Base-by-base conservation (phyloP, 1,284 basidiomycete species). In the Gastroboletus turbinatus region DNA sequence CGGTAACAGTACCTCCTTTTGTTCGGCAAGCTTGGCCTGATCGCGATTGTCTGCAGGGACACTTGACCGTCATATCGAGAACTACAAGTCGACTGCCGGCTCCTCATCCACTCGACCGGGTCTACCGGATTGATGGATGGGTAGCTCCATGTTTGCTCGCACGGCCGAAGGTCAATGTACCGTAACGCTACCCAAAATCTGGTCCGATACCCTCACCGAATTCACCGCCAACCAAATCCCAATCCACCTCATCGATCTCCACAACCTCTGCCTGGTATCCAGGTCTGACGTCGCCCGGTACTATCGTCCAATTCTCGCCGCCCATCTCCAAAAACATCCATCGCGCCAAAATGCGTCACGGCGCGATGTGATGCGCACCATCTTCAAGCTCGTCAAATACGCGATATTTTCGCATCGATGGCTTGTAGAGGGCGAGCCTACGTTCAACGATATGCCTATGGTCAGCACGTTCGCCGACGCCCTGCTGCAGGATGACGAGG, bases 401-500 rank as follows among this genome's bases (percentile, higher is more conserved):
- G 57, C 57, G 2, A 48, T 56, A 36, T 56, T 58, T 30, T 58
- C 57, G 17, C 52, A 56, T 13, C 13, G 58, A 32, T 58, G 57
- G 52, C 52, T 56, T 32, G 27, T n/a, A 27, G 58, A 60, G 2
- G 52, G 57, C 13, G 58, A 58, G n/a, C 58, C 46, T 10, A 49
- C 57, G 10, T 49, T 46, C 38, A n/a, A 59, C 5, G 47, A 61
- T 19, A 46, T 61, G 19, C 39, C 38, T 16, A 19, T 52, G 4
- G 33, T 47, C 25, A 17, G 47, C 29, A 42, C 23, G 23, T 61
- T 46, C 9, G 46, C 55, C 4, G 33, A 46, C 5, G 25, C 6
- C 29, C 21, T 57, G 17, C 23, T 25, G 32, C 49, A 43, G 6
- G 27, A 40, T 4, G 38, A 59, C 23, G 57, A 59, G 57, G 57